Evolutionary conservation across 495 filamentous ascomycete genomes (phyloP), one percentile per base, ranked within the genome.

Genomic region (Penicillium mononematosum): DNA sequence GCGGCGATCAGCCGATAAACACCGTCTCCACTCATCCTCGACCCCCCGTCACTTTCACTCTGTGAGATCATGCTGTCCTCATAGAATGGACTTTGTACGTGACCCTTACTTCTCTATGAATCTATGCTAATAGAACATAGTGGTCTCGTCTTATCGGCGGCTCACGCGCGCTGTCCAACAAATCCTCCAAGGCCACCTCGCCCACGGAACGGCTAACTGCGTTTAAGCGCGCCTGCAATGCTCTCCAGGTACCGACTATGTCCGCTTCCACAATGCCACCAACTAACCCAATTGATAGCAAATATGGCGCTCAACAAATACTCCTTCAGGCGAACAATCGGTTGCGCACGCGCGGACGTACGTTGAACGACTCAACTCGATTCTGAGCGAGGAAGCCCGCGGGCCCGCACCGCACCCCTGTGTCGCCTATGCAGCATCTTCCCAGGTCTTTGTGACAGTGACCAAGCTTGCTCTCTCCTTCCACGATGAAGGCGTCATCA

Each of bases 81-180:
- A 51, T 55, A 62, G 59, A 60, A 75, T 77, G 74, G 74, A 76
- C 60, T 75, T 75, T 70, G 74, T 77, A 66, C 25, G 74, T 70
- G 50, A 11, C 14, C 29, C 20, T 42, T 38, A 22, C 51, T 36
- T 25, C 19, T 25, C 16, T 24, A 19, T 14, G 19, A 11, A 34
- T 46, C 27, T 24, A n/a, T 39, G 44, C 67, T 73, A 64, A 71
- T 42, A 53, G 9, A 29, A 29, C 53, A 38, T 63, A 95, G 90
- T 95, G 89, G 88, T 90, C 89, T 75, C 87, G 92, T 74, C 82
- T 96, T 64, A 85, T 96, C 74, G 91, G 90, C 69, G 90, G 90
- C 67, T 88, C 85, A 60, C 83, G 84, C 65, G 81, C 84, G 50
- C 81, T 82, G 72, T 82, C 72, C 52, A 83, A 80, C 53, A 83